Evolutionary conservation across 768 basidiomycete genomes (phyloP), one percentile per base, ranked within the genome.

Genomic region (Gloeopeniophorella convolvens): DNA sequence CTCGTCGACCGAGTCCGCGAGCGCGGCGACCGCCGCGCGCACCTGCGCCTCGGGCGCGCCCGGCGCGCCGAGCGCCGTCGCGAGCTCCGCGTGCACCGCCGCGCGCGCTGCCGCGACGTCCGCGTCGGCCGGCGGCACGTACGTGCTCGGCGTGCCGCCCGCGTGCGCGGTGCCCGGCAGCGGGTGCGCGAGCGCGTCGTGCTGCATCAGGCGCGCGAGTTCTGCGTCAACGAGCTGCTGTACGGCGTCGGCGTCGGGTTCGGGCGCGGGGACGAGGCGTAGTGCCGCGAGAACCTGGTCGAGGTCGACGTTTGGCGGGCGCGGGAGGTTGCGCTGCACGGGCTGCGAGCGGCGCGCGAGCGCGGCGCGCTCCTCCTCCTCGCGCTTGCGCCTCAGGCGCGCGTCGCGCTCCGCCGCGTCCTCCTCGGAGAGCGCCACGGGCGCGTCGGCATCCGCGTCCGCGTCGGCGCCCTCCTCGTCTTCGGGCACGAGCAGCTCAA

Each of bases 401-500:
- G 84, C 87, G 65, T 98, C 95, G 12, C 94, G 75, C 63, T 95
- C 93, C 3, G 93, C 86, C 0, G 93, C 93, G 66, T 99, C 96
- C 66, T 97, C 92, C 51, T 83, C 86, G 0, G 76, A 68, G 42
- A 79, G 48, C 16, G 58, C 62, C 50, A 54, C 57, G 45, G 56
- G 68, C 11, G 60, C 62, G 4, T 68, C 72, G 1, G 63, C 67
- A 20, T 56, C 68, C 11, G 60, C 62, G 4, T 68, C 72, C 1
- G 63, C 67, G 20, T 65, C 70, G 1, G 67, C 74, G 9, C 73
- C 77, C 10, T 79, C 87, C 45, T 91, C 88, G 15, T 91, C 88
- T 58, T 95, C 94, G 2, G 89, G 90, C 8, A 95, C 82, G 35
- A 94, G 77, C 39, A 99, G 71, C 68, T 98, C 94, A 60, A 97